Percentiles rank a stretch among this genome's conserved stretches.
phyloP scores from a whole-genome alignment of 2,329 filamentous ascomycete species.

The Clathrospora elynae region DNA sequence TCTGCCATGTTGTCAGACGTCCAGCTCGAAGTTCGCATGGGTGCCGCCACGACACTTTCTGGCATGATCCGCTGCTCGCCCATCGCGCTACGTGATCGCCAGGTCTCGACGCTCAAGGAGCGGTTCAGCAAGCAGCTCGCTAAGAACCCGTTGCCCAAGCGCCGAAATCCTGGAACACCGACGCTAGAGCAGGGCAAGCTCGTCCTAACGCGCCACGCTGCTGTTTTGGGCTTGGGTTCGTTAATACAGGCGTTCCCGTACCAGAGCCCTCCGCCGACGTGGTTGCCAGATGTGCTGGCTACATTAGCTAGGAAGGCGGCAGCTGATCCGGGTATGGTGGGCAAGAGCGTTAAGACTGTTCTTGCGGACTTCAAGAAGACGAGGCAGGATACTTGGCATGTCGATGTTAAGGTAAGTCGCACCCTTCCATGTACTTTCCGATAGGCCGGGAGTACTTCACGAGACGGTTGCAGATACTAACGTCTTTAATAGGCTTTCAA shows the following conservation, averaged over 20 bases:
- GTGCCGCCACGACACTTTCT: constrained; percentile 88
- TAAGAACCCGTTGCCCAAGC: constrained; percentile 85
- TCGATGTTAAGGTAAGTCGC: constrained; percentile 86
- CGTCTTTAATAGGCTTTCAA: constrained; percentile 69
- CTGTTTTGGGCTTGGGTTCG: constrained; percentile 87
- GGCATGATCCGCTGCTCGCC: constrained; percentile 99
- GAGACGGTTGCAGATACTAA: constrained; percentile 7
- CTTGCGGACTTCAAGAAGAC: constrained; percentile 99
- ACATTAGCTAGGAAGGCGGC: constrained; percentile 83
- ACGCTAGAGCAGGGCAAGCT: constrained; percentile 75
- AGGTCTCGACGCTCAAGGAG: constrained; percentile 74
- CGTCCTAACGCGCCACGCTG: constrained; percentile 82
- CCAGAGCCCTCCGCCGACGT: constrained; percentile 84
- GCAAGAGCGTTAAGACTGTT: constrained; percentile 92
- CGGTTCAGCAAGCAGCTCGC: constrained; percentile 79
- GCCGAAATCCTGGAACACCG: constrained; percentile 63
- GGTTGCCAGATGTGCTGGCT: constrained; percentile 93
- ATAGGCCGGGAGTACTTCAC: no score
- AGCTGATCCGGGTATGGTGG: constrained; percentile 87
- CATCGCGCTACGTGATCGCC: constrained; percentile 73
- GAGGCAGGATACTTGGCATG: constrained; percentile 96
- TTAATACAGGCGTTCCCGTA: constrained; percentile 97
- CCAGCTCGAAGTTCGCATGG: constrained; percentile 91
- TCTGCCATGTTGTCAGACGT: constrained; percentile 90
- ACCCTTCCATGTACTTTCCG: background rate